Percentiles rank a stretch among this genome's conserved stretches.
Evolutionary conservation across 176 grass and related monocot species (phyloP).

Genomic region (Dendrocalamus sinicus): DNA sequence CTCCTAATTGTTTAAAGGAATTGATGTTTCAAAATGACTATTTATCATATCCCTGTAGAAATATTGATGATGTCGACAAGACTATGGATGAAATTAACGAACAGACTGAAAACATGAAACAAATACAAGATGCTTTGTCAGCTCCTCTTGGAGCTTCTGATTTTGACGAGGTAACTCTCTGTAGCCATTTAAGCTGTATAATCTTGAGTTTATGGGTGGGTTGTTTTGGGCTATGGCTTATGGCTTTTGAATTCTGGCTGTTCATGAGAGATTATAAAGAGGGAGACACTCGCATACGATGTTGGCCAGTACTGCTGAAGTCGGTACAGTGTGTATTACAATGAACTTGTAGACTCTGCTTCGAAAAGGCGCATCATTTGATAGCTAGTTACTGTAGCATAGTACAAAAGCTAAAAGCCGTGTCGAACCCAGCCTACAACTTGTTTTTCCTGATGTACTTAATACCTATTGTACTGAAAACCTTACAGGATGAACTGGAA

Average conservation of each 20-base stretch:
- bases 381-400: too few relatives aligned
- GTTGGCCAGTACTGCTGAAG: too few relatives aligned
- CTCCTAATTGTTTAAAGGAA: not conserved
- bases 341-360: too few relatives aligned
- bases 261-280: too few relatives aligned
- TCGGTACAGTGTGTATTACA: too few relatives aligned
- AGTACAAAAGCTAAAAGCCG: too few relatives aligned
- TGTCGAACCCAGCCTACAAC: too few relatives aligned
- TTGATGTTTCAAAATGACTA: not conserved
- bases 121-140: constrained; percentile 88
- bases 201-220: not conserved
- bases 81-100: constrained; percentile 93
- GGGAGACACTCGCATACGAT: too few relatives aligned
- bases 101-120: constrained; percentile 94
- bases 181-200: constrained; percentile 10
- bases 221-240: too few relatives aligned
- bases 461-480: constrained; percentile 16
- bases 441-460: not conserved
- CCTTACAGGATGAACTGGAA: constrained; percentile 74
- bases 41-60: constrained; percentile 49
- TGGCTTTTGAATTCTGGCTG: too few relatives aligned
- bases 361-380: too few relatives aligned
- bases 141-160: constrained; percentile 75
- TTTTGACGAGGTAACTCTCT: constrained; percentile 65
- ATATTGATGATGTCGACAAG: constrained; percentile 88